Percentiles rank a stretch among this genome's conserved stretches.
These are phyloP conservation scores for Melanogaster broomeanus DNA, from an alignment of 768 basidiomycete species.

Conservation along the genomic window DNA sequence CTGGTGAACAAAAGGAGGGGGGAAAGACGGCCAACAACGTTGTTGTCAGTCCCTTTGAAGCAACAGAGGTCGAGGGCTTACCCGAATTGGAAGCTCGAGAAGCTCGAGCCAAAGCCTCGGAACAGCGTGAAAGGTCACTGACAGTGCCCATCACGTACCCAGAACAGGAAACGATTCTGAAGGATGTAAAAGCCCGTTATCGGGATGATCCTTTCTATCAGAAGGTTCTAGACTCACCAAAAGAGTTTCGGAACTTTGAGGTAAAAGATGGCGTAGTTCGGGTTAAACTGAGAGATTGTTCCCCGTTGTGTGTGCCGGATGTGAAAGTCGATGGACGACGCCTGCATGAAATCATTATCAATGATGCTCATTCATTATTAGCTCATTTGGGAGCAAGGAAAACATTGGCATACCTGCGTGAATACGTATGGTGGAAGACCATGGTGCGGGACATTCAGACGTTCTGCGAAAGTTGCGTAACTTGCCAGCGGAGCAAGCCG, in stretches of 20 bases:
- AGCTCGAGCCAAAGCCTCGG: too few species aligned
- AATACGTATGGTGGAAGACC: constrained; percentile 42
- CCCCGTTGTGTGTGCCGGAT: constrained; percentile 29
- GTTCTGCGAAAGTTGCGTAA: constrained; percentile 23
- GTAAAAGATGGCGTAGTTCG: constrained; percentile 22
- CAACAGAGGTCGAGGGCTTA: not conserved
- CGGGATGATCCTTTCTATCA: constrained; percentile 33
- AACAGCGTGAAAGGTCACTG: not conserved
- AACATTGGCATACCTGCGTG: constrained; percentile 32
- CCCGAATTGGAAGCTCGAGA: too few species aligned
- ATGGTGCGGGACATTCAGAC: constrained; percentile 31
- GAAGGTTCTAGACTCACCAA: constrained; percentile 19
- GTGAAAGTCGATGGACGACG: constrained; percentile 9
- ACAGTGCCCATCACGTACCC: not conserved
- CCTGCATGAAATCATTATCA: constrained; percentile 35
- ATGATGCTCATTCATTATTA: constrained; percentile 38
- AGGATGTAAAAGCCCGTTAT: constrained; percentile 20
- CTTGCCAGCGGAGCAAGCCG: constrained; percentile 22
- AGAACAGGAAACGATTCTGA: not conserved
- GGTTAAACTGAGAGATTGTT: constrained; percentile 5
- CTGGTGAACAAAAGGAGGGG: not conserved
- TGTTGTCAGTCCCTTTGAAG: not conserved
- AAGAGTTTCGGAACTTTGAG: constrained; percentile 26
- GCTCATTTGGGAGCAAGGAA: constrained; percentile 39
- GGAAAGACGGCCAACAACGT: not conserved